These are phyloP conservation scores for Hondaea fermentalgiana DNA, from an alignment of 108 stramenopile genomes.

Conservation along the genomic window DNA sequence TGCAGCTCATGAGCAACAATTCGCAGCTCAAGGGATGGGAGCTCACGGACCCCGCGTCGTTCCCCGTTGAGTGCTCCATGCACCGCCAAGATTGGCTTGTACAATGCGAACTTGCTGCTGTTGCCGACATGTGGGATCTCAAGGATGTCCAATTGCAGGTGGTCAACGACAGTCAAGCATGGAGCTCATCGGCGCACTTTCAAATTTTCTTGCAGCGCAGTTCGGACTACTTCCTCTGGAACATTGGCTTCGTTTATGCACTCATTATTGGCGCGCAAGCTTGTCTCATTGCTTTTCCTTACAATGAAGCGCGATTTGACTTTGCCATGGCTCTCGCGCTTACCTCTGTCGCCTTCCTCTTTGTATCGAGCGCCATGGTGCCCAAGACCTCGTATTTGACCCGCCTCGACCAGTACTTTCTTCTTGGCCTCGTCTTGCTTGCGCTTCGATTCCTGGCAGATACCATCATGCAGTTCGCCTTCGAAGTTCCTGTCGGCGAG, in stretches of 20 bases:
- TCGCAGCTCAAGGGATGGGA: background rate
- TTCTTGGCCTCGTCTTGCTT: background rate
- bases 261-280: background rate
- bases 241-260: background rate
- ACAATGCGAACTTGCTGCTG: background rate
- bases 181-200: background rate
- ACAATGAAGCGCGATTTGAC: background rate
- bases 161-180: background rate
- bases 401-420: background rate
- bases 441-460: background rate
- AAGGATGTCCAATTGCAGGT: background rate
- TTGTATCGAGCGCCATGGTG: background rate
- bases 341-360: background rate
- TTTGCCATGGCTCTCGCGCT: background rate
- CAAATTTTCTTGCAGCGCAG: background rate
- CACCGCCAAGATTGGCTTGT: background rate
- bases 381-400: background rate
- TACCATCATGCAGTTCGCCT: background rate
- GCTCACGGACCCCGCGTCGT: background rate
- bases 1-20: background rate
- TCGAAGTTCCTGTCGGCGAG: background rate
- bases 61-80: background rate
- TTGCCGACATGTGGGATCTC: background rate
- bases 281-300: background rate
- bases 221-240: background rate